Base-by-base conservation (phyloP, 1,284 basidiomycete genomes). In the Neolentinus lepideus region DNA sequence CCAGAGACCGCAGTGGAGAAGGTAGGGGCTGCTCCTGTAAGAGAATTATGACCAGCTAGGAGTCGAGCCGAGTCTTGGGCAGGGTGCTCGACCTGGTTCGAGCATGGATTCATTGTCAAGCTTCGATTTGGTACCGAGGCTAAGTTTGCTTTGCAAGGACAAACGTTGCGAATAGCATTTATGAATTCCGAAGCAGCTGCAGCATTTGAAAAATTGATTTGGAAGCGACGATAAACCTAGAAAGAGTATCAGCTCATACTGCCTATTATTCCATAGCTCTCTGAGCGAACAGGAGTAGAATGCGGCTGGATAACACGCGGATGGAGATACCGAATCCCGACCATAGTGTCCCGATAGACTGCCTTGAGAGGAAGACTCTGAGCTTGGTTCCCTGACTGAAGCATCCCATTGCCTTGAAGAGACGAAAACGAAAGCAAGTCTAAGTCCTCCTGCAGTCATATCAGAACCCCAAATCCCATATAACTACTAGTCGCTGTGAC, bases 281-380 rank as follows among this genome's bases (percentile, higher is more conserved):
- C n/a, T 25, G 22, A 26, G 46, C 71, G 62, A 68, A 79, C 81
- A 53, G 77, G 76, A 24, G 65, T 64, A 33, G 67, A 62, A 46
- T 67, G 73, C 29, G 72, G 64, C 11, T 74, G 61, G 6, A 64
- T 56, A 9, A 59, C 72, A 33, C 70, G 73, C 45, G 78, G 76
- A 60, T 85, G 72, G 43, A 87, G 71, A 64, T 90, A 90, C 22
- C 88, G 81, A 55, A 91, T 78, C 9, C 88, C 88, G 35, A 90
- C 83, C 0, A 84, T 74, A 12, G 75, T 73, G 54, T 87, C 86
- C 26, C 86, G 80, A 64, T 86, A 88, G 3, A 89, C 85, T 6
- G 85, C 88, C 66, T 88, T 90, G 35, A 90, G 68, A 33, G 88
- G 87, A 51, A 85, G 74, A 19, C 80, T 75, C 62, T 84, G 78